Evolutionary conservation across 768 basidiomycete species (phyloP).

Genomic region (Cantharellus anzutake): DNA sequence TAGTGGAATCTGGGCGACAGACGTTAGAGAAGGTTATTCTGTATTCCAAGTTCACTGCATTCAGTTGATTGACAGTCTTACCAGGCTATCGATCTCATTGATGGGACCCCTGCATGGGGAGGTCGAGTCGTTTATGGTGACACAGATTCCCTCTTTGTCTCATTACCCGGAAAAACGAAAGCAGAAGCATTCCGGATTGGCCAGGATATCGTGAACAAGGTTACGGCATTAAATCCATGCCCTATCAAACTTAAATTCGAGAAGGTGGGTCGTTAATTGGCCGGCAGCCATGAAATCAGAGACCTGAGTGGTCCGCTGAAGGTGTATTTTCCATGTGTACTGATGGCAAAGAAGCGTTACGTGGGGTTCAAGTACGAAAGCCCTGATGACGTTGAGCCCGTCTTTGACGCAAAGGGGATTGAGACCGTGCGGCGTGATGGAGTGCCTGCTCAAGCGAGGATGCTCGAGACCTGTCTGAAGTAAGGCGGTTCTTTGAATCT

Average conservation of each 20-base stretch:
- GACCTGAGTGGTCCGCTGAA: constrained; percentile 15
- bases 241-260: constrained; percentile 97
- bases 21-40: constrained; percentile 69
- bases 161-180: constrained; percentile 76
- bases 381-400: constrained; percentile 55
- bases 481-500: constrained; percentile 19
- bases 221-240: constrained; percentile 72
- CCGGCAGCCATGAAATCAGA: not conserved
- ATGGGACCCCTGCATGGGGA: constrained; percentile 65
- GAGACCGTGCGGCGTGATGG: constrained; percentile 92
- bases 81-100: constrained; percentile 69
- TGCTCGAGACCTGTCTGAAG: constrained; percentile 83
- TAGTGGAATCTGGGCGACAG: constrained; percentile 91
- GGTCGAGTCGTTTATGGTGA: constrained; percentile 93
- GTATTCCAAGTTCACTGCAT: not conserved
- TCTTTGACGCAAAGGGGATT: constrained; percentile 93
- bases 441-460: constrained; percentile 76
- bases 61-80: not conserved
- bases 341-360: constrained; percentile 98
- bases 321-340: constrained; percentile 87
- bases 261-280: constrained; percentile 35
- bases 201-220: constrained; percentile 72
- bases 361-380: constrained; percentile 92
- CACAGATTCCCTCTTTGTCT: constrained; percentile 89
- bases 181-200: constrained; percentile 90